Evolutionary conservation across 73 alveolate species (phyloP), one percentile per base, ranked within the genome.

Genomic region (Paramecium primaurelia): DNA sequence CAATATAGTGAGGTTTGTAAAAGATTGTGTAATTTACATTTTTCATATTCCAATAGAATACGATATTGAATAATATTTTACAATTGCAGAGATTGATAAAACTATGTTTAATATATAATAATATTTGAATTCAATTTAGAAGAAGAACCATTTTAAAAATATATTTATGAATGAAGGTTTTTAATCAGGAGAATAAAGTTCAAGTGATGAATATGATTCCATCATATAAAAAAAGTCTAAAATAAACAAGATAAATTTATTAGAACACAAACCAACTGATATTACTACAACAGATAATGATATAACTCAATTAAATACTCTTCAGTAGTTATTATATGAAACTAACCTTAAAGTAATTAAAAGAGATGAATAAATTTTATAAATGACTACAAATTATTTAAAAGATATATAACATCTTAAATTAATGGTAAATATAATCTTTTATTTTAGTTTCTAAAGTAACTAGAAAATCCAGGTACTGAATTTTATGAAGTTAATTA

Each of bases 401-500:
- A 80, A 80, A 80, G 91, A 80, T 26, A 80, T 80, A 11, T 18
- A 80, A 47, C 91, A 80, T 36, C 45, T 80, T 4, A 80, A 80
- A 80, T 20, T 9, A 12, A 80, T 47, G 58, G 87, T 73, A 73
- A 12, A 7, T 14, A 4, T 36, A 11, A 4, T 73, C 86, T 12
- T 4, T 12, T 38, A 73, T 32, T 73, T 16, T 16, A 73, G 91
- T 80, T 80, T 80, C 26, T 80, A 25, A 42, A 16, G 51, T 80
- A 80, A 80, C 9, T 80, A 12, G 91, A 42, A 25, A 80, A 80
- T 80, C 91, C 91, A 12, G 91, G n/a, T 1, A 14, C 47, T 12
- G 91, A 80, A 45, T 45, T 80, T 26, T 18, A 16, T 80, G 91
- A 80, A 80, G 91, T 80, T 80, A 80, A 80, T 44, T 80, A 80